These are phyloP conservation scores for Colletotrichum tabaci DNA, from an alignment of 2,329 filamentous ascomycete genomes.

Conservation along the genomic window DNA sequence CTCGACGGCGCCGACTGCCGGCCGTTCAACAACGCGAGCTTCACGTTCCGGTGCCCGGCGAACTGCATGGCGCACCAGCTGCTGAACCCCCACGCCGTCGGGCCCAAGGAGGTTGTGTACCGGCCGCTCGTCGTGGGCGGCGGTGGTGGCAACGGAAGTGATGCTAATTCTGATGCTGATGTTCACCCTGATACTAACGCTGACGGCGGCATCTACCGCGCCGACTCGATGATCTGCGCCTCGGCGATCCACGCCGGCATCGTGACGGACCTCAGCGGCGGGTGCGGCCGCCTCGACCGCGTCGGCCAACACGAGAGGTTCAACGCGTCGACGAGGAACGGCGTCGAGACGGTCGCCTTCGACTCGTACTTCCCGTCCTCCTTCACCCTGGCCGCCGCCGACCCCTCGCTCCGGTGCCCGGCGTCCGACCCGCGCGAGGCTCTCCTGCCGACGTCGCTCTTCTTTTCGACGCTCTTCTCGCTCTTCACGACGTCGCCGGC, in stretches of 20 bases:
- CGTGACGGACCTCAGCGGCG: slow-evolving; percentile 78
- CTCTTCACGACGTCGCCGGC: slow-evolving; percentile 85
- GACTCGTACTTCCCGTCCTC: slow-evolving; percentile 91
- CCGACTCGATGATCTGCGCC: slow-evolving; percentile 90
- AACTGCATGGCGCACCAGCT: slow-evolving; percentile 77
- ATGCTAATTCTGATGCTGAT: no score
- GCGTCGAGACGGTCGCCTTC: slow-evolving; percentile 83
- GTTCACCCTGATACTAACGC: no score
- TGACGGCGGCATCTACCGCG: slow-evolving; percentile 77
- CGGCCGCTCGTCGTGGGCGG: slow-evolving; percentile 77
- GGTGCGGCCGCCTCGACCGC: slow-evolving; percentile 85
- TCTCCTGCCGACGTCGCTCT: slow-evolving; percentile 84
- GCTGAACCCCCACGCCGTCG: slow-evolving; percentile 82
- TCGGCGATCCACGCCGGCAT: slow-evolving; percentile 88
- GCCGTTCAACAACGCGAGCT: slow-evolving; percentile 78
- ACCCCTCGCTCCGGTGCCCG: slow-evolving; percentile 70
- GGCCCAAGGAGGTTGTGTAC: slow-evolving; percentile 77
- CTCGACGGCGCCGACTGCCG: slow-evolving; percentile 82
- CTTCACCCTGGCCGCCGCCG: slow-evolving; percentile 80
- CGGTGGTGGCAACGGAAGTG: no score
- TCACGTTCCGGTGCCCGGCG: slow-evolving; percentile 82
- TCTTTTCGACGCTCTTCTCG: slow-evolving; percentile 83
- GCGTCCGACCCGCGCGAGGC: slow-evolving; percentile 87
- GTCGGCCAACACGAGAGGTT: slow-evolving; percentile 78
- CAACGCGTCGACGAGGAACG: slow-evolving; percentile 74